Conservation (phyloP, 768 basidiomycete genomes). For the Tremella fuciformis region DNA sequence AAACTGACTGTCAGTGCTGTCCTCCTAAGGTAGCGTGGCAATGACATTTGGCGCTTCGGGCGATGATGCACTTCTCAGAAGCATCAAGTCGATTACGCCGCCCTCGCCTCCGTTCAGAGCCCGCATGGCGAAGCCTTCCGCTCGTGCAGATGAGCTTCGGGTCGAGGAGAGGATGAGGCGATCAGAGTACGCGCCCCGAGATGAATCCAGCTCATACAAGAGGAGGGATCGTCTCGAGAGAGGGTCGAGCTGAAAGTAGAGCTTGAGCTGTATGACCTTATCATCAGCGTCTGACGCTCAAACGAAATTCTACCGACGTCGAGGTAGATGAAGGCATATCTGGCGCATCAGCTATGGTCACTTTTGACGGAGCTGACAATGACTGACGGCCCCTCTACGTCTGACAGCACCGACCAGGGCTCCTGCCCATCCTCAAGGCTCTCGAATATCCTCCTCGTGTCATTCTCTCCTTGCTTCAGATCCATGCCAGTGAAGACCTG, state of each 20-base stretch:
- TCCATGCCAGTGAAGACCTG: constrained; percentile 48
- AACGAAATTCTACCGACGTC: constrained; percentile 22
- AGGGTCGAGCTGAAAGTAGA: constrained; percentile 45
- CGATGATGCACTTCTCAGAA: background rate
- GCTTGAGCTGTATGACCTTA: constrained; percentile 15
- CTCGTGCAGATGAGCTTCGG: constrained; percentile 21
- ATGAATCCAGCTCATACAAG: constrained; percentile 12
- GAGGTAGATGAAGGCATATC: constrained; percentile 47
- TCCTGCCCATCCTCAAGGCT: constrained; percentile 28
- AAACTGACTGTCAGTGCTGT: constrained; percentile 46
- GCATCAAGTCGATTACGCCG: constrained; percentile 15
- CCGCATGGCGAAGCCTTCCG: constrained; percentile 24
- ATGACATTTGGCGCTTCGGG: background rate
- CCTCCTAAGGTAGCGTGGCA: background rate
- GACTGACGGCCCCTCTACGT: constrained; percentile 49
- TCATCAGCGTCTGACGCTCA: background rate
- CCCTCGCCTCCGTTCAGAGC: constrained; percentile 39
- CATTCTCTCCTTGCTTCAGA: constrained; percentile 35
- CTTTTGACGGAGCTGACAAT: background rate
- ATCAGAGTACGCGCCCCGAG: constrained; percentile 1
- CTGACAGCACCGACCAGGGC: constrained; percentile 22
- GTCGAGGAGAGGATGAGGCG: constrained; percentile 28
- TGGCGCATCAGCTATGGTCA: constrained; percentile 8
- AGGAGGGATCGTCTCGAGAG: constrained; percentile 48
- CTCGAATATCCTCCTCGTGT: constrained; percentile 32